Base-by-base conservation (phyloP, 208 protist genomes). In the Naegleria gruberi region DNA sequence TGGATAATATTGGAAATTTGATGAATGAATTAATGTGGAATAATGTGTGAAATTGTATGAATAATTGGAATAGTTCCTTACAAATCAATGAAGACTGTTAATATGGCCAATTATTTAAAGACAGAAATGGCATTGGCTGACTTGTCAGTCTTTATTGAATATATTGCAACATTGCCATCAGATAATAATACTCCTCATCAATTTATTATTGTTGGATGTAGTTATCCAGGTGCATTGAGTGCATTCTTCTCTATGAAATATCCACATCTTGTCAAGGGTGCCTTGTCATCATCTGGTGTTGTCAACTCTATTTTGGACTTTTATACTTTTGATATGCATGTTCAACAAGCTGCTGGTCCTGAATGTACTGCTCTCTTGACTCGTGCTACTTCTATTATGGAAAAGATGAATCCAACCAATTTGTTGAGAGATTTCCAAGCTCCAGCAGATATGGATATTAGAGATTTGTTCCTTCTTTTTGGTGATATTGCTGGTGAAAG, bases 271-370 rank as follows among this genome's bases (percentile, higher is more conserved):
- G 40, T 87, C n/a, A 40, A 30, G 12, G 83, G 83, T 55, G 83
- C 83, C 19, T 34, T 87, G 0, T 42, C n/a, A 4, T 42, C n/a
- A 5, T 40, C 19, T 55, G 83, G 83, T 55, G 83, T 87, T 10
- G 83, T 87, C 19, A 87, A 87, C 83, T 41, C 43, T 15, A 87
- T 87, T 87, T 8, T 87, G 26, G 83, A 87, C 17, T 87, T 87
- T 87, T 55, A 34, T 10, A 30, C 19, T 6, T 87, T 87, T 87
- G 83, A 87, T 55, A 12, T 42, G 12, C 41, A 55, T 30, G 83
- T 87, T 37, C 44, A 55, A 30, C 6, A 55, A 12, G 34, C n/a
- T 15, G 44, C 43, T 87, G 83, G 83, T 41, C 19, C 44, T 30
- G 17, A 55, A 10, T 87, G 83, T 87, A 0, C 43, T 8, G 23